Evolutionary conservation across 345 rosid species (phyloP).

Genomic region (Sisymbrium altissimum): DNA sequence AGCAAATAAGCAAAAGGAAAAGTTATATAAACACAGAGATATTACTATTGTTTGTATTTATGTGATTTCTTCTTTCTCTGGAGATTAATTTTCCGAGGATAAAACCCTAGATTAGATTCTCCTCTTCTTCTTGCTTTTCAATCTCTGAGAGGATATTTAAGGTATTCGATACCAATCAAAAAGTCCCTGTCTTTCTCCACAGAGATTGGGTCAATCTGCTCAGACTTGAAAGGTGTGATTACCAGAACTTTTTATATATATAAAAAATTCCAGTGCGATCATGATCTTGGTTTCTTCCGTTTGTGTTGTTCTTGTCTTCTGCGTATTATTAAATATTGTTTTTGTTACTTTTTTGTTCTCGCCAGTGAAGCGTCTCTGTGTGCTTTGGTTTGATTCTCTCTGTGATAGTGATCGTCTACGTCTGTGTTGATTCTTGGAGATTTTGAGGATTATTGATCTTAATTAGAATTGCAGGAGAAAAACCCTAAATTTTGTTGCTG

Average conservation of each 20-base stretch:
- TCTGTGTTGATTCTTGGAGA: slow-evolving; percentile 3
- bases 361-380: slow-evolving; percentile 20
- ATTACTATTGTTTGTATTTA: background rate
- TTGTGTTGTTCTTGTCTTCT: background rate
- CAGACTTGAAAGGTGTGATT: slow-evolving; percentile 18
- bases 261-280: background rate
- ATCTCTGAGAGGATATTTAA: background rate
- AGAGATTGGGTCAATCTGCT: background rate
- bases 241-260: background rate
- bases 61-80: slow-evolving; percentile 14
- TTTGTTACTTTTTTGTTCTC: background rate
- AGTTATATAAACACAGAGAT: background rate
- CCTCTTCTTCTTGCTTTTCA: background rate
- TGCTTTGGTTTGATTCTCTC: background rate
- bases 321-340: background rate
- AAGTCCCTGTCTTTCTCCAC: background rate
- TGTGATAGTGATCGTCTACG: slow-evolving; percentile 5
- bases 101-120: slow-evolving; percentile 33
- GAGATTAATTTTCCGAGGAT: background rate
- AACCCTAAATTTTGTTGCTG: slow-evolving; percentile 3
- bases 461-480: background rate
- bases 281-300: slow-evolving; percentile 13
- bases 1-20: slow-evolving; percentile 25
- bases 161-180: background rate
- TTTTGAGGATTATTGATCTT: background rate